These are phyloP conservation scores for Actinomucor elegans DNA, from an alignment of 371 early-diverging fungal species.

Conservation along the genomic window DNA sequence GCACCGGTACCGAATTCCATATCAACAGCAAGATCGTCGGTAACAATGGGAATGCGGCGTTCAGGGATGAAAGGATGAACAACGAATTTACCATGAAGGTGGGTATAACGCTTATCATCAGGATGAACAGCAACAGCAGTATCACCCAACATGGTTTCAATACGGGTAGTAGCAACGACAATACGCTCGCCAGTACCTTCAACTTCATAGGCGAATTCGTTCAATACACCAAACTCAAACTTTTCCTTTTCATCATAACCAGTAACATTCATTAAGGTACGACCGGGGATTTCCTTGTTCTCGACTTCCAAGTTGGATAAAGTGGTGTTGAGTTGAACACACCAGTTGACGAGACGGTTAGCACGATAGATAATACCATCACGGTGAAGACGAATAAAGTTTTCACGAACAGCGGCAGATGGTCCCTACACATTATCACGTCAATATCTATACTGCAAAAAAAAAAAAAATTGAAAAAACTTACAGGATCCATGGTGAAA, in stretches of 20 bases:
- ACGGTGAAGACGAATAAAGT: conserved; percentile 95
- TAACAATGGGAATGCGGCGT: conserved; percentile 90
- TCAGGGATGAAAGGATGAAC: conserved; percentile 96
- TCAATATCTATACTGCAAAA: too few species aligned
- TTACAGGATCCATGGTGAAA: conserved; percentile 96
- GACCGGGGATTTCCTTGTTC: conserved; percentile 85
- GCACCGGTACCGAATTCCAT: conserved; percentile 99
- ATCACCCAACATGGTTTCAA: conserved; percentile 99
- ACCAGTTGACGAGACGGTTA: conserved; percentile 99
- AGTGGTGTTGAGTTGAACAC: conserved; percentile 95
- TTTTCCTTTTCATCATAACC: conserved; percentile 91
- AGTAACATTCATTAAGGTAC: conserved; percentile 83
- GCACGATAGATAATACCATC: conserved; percentile 98
- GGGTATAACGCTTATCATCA: conserved; percentile 79
- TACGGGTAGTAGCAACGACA: conserved; percentile 98
- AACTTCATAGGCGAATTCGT: conserved; percentile 88
- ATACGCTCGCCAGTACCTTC: conserved; percentile 86
- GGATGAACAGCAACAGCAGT: conserved; percentile 97
- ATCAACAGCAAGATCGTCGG: conserved; percentile 92
- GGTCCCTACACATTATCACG: conserved; percentile 6
- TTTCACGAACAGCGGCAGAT: conserved; percentile 85
- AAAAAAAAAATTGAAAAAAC: conserved; percentile 6
- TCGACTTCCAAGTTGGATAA: conserved; percentile 99
- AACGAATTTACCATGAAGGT: conserved; percentile 91
- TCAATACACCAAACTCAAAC: conserved; percentile 98